Evolutionary conservation across 148 eudicot species (phyloP).

Genomic region (Amaranthus palmeri): DNA sequence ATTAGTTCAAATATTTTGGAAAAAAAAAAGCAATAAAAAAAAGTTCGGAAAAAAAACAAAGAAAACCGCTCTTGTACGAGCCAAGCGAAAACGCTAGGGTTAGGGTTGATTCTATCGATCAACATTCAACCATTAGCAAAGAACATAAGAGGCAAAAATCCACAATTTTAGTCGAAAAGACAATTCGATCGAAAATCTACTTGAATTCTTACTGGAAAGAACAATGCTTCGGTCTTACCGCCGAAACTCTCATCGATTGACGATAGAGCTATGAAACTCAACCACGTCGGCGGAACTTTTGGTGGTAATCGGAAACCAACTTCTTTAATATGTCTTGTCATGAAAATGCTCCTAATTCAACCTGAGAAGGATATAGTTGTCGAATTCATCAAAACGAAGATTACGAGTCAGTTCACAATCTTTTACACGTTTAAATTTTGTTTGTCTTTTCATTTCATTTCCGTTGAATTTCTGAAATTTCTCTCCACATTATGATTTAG

Average conservation of each 20-base stretch:
- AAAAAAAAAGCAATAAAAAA: too few relatives aligned
- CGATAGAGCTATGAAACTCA: slow-evolving; percentile 93
- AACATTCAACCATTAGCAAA: slow-evolving; percentile 36
- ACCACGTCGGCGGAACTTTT: slow-evolving; percentile 83
- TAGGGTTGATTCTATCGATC: slow-evolving; percentile 18
- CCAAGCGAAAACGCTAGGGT: slow-evolving; percentile 14
- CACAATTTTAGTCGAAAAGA: slow-evolving; percentile 95
- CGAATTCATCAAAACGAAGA: slow-evolving; percentile 84
- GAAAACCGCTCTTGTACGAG: not conserved
- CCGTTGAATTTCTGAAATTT: too few relatives aligned
- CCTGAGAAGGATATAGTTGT: slow-evolving; percentile 92
- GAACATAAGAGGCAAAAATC: slow-evolving; percentile 90
- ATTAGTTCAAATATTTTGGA: too few relatives aligned
- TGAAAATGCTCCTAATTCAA: slow-evolving; percentile 98
- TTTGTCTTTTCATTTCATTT: too few relatives aligned
- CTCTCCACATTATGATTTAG: too few relatives aligned
- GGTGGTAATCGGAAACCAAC: slow-evolving; percentile 93
- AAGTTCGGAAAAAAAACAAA: not conserved
- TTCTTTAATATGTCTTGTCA: slow-evolving; percentile 80
- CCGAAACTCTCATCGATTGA: slow-evolving; percentile 78
- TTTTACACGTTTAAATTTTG: too few relatives aligned
- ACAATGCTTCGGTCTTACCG: slow-evolving; percentile 95
- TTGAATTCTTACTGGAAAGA: slow-evolving; percentile 90
- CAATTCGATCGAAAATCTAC: slow-evolving; percentile 75
- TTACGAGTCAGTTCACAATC: slow-evolving; percentile 45